Evolutionary conservation across 495 filamentous ascomycete genomes (phyloP), one percentile per base, ranked within the genome.

Genomic region (Lasiosphaeria miniovina): DNA sequence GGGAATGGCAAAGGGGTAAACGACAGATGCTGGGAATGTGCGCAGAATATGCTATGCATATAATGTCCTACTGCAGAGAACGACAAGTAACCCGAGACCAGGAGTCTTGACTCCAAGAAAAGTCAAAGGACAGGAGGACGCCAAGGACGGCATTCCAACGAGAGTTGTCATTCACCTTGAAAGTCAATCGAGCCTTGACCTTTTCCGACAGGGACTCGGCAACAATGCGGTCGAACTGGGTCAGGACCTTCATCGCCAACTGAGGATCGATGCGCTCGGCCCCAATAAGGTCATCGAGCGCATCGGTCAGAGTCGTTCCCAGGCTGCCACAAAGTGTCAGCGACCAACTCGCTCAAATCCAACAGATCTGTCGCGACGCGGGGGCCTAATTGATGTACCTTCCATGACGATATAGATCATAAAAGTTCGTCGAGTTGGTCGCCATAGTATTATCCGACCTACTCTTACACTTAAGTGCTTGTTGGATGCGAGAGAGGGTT

Each of bases 331-430:
- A 32, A 4, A 8, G 34, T 12, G 52, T 40, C 38, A 40, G 54
- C 10, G 52, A 38, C 36, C 14, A 41, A 40, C 24, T 24, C 24
- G 0, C 24, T 24, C 24, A 24, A 24, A 24, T 24, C 24, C 24
- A 24, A 24, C 24, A 24, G 24, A 24, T 24, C 24, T 24, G 24
- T 2, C 24, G 24, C 24, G 36, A 24, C 36, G 33, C 11, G 17
- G 50, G 36, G 9, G n/a, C 34, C 50, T 10, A 32, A 15, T 40
- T 55, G 62, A 63, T 74, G 71, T 90, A 96, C 92, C 91, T 96
- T 86, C 91, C 94, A 77, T 91, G 89, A 65, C 93, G 90, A 74
- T 98, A 98, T 63, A 98, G 85, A 83, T 98, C 94, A 73, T 97
- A 98, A 76, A 90, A 96, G 61, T 83, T 79, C 62, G 60, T 70